Percentiles rank a stretch among this genome's conserved stretches.
These are phyloP conservation scores for Russula sp. DNA, from an alignment of 768 basidiomycete genomes.

Conservation along the genomic window DNA sequence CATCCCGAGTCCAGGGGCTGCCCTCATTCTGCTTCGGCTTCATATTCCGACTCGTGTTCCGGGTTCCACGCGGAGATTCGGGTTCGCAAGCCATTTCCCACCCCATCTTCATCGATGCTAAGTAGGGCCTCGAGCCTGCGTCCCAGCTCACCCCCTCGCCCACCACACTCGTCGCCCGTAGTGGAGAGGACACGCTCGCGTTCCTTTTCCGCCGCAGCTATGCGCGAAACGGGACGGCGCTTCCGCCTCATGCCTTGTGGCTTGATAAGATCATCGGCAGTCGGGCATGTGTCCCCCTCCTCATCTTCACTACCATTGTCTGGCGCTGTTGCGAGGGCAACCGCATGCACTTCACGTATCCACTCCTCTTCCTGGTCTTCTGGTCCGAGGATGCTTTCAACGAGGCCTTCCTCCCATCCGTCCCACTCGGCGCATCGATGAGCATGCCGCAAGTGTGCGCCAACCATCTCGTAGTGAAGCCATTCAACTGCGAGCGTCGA, in stretches of 20 bases:
- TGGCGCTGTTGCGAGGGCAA: neutral
- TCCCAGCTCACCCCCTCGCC: slow-evolving; percentile 71
- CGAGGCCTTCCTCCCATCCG: slow-evolving; percentile 84
- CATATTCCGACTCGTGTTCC: slow-evolving; percentile 24
- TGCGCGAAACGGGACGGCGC: slow-evolving; percentile 42
- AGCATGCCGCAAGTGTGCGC: slow-evolving; percentile 61
- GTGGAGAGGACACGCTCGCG: slow-evolving; percentile 63
- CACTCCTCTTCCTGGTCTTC: slow-evolving; percentile 67
- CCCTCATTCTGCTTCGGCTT: slow-evolving; percentile 23
- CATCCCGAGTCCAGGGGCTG: neutral
- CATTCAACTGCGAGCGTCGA: slow-evolving; percentile 54
- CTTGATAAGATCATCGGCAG: slow-evolving; percentile 19
- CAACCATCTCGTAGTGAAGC: slow-evolving; percentile 63
- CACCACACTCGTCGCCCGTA: slow-evolving; percentile 72
- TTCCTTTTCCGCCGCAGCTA: slow-evolving; percentile 50
- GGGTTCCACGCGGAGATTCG: slow-evolving; percentile 9
- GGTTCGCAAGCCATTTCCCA: neutral
- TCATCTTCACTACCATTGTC: slow-evolving; percentile 11
- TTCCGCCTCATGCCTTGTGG: slow-evolving; percentile 17
- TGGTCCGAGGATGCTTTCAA: slow-evolving; percentile 65
- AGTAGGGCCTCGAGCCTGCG: slow-evolving; percentile 71
- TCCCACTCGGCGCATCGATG: slow-evolving; percentile 86
- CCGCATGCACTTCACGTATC: slow-evolving; percentile 32
- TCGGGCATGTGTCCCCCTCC: slow-evolving; percentile 13
- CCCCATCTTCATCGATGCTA: slow-evolving; percentile 31